Conservation (phyloP, 2,329 filamentous ascomycete genomes). For the Colletotrichum sp. region DNA sequence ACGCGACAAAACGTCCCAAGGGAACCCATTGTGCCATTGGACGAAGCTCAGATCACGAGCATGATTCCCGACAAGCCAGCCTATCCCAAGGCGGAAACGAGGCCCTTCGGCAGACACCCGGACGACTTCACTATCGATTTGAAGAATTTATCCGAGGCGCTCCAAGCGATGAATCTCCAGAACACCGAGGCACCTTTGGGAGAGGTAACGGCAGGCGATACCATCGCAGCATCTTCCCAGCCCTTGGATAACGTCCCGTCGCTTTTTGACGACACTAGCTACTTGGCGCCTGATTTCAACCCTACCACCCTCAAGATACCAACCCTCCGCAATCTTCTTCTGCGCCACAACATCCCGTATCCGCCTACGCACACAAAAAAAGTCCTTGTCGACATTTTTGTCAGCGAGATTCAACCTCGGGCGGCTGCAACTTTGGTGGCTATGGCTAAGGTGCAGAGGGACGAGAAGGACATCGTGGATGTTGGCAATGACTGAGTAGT, state of each 20-base stretch:
- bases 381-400: neutral
- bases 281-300: neutral
- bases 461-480: neutral
- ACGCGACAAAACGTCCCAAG: neutral
- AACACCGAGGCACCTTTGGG: neutral
- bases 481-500: neutral
- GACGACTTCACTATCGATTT: neutral
- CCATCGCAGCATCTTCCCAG: neutral
- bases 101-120: neutral
- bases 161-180: neutral
- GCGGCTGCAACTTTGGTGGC: neutral
- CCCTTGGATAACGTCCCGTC: neutral
- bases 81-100: neutral
- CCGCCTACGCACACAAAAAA: neutral
- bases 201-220: neutral
- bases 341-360: neutral
- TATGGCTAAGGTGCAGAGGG: neutral
- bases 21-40: neutral
- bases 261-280: neutral
- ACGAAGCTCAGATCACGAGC: neutral
- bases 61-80: neutral
- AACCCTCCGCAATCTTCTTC: neutral
- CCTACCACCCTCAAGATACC: neutral
- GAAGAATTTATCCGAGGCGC: neutral
- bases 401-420: neutral